phyloP scores from a whole-genome alignment of 345 rosid species.

The Excoecaria agallocha region DNA sequence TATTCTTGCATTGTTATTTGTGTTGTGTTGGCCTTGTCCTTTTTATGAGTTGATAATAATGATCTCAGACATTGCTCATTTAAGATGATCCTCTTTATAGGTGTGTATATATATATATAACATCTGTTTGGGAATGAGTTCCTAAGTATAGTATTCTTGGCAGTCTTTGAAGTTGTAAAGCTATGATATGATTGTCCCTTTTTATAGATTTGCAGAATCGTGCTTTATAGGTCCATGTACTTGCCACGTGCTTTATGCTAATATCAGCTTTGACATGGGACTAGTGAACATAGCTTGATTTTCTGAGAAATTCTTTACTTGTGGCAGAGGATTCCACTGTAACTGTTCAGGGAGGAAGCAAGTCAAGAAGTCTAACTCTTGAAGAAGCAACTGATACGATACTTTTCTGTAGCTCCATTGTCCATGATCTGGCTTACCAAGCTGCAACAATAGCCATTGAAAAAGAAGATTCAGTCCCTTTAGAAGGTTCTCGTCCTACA shows the following conservation, averaged over 20 bases:
- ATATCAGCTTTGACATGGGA: background rate
- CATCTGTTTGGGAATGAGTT: too few species aligned
- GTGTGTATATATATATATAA: too few species aligned
- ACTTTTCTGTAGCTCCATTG: constrained; percentile 92
- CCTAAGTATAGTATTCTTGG: too few species aligned
- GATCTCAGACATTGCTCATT: too few species aligned
- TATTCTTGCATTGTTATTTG: background rate
- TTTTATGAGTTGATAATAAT: background rate
- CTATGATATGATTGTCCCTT: too few species aligned
- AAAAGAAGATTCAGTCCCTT: constrained; percentile 45
- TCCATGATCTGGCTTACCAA: constrained; percentile 79
- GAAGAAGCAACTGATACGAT: constrained; percentile 95
- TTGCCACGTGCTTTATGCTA: too few species aligned
- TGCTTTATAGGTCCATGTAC: too few species aligned
- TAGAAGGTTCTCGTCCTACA: constrained; percentile 62
- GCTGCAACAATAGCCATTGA: constrained; percentile 82
- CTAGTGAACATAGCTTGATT: constrained; percentile 9
- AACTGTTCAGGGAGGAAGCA: constrained; percentile 53
- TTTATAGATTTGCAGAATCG: too few species aligned
- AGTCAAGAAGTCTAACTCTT: constrained; percentile 78
- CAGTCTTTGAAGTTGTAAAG: too few species aligned
- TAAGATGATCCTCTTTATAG: too few species aligned
- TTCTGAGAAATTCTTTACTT: constrained; percentile 26
- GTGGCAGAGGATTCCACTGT: constrained; percentile 69
- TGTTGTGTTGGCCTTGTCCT: background rate